Conservation (phyloP, 1,139 yeast species). For the Pneumocystis canis region DNA sequence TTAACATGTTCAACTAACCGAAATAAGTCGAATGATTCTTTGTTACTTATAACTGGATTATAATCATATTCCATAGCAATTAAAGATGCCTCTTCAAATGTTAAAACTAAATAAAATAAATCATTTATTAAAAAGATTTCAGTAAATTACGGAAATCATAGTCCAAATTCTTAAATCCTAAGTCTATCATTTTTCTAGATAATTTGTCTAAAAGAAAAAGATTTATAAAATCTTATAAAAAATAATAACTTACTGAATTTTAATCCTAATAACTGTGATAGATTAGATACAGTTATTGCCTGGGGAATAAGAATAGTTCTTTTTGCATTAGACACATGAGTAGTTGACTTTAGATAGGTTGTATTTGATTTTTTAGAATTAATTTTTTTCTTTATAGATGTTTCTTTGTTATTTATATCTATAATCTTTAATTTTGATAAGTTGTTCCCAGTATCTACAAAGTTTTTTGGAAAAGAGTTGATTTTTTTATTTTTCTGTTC, state of each 20-base stretch:
- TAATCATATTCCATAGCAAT: constrained; percentile 83
- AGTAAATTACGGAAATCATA: constrained; percentile 48
- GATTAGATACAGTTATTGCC: constrained; percentile 57
- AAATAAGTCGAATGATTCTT: constrained; percentile 49
- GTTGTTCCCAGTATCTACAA: neutral
- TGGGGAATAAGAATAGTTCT: constrained; percentile 33
- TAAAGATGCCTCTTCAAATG: constrained; percentile 56
- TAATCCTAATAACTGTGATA: constrained; percentile 56
- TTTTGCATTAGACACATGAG: neutral
- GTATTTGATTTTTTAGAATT: neutral
- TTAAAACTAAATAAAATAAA: constrained; percentile 20
- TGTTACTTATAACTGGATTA: constrained; percentile 42
- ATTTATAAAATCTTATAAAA: neutral
- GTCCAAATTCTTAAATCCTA: constrained; percentile 66
- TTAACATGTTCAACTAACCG: constrained; percentile 20
- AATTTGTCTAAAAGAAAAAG: constrained; percentile 27
- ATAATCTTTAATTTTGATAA: neutral
- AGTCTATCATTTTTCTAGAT: constrained; percentile 39
- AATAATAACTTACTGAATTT: constrained; percentile 30
- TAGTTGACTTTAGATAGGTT: neutral
- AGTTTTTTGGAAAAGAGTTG: neutral
- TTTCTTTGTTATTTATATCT: neutral
- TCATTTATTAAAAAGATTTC: constrained; percentile 31
- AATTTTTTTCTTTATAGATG: neutral
- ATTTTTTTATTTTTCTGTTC: neutral